phyloP scores from a whole-genome alignment of 2,329 filamentous ascomycete genomes.

The Cadophora sp. region DNA sequence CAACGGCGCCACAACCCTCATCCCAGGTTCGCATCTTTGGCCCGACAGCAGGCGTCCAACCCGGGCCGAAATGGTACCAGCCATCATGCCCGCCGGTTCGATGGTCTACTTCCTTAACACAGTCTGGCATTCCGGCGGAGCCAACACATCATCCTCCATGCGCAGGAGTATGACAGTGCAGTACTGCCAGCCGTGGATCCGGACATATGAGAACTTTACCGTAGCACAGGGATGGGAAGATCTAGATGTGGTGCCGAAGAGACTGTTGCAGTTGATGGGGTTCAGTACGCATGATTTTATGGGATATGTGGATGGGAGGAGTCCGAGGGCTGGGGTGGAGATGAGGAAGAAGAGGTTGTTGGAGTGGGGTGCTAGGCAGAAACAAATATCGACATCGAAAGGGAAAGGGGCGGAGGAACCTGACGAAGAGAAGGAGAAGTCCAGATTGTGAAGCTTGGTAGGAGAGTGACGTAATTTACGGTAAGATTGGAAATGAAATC shows the following conservation, averaged over 20 bases:
- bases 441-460: background rate
- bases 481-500: too few species aligned
- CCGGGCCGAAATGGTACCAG: constrained; percentile 40
- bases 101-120: constrained; percentile 45
- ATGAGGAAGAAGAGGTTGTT: constrained; percentile 44
- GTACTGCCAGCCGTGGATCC: constrained; percentile 47
- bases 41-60: constrained; percentile 40
- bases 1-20: constrained; percentile 44
- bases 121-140: constrained; percentile 42
- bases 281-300: constrained; percentile 43
- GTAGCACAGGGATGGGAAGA: constrained; percentile 47
- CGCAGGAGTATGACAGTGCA: constrained; percentile 42
- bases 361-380: constrained; percentile 36
- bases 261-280: constrained; percentile 39
- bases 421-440: background rate
- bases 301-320: constrained; percentile 43
- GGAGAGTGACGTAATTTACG: too few species aligned
- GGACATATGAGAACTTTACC: constrained; percentile 49
- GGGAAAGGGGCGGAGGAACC: background rate
- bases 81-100: constrained; percentile 43
- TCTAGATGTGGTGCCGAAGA: constrained; percentile 40
- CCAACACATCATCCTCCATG: constrained; percentile 35
- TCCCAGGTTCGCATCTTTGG: constrained; percentile 44
- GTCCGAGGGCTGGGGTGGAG: constrained; percentile 41
- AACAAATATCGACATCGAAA: background rate